These are phyloP conservation scores for Striga asiatica DNA, from an alignment of 257 asterid species.

Conservation along the genomic window DNA sequence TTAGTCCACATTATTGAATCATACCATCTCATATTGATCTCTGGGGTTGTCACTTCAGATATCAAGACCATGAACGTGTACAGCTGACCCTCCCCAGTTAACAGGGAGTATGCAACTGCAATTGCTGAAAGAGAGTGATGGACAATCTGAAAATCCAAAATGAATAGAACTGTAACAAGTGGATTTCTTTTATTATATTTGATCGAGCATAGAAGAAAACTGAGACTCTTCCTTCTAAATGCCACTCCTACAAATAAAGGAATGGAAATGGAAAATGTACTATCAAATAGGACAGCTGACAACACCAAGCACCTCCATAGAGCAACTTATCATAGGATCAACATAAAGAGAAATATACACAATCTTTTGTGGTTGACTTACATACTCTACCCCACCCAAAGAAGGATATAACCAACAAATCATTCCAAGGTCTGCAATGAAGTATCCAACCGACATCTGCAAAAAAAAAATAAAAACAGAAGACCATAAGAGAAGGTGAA, in stretches of 20 bases:
- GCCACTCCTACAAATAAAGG: background rate
- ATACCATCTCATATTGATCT: slow-evolving; percentile 88
- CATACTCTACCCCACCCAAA: slow-evolving; percentile 91
- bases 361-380: slow-evolving; percentile 35
- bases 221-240: background rate
- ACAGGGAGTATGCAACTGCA: slow-evolving; percentile 86
- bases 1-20: slow-evolving; percentile 10
- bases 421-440: slow-evolving; percentile 84
- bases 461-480: slow-evolving; percentile 16
- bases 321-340: background rate
- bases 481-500: slow-evolving; percentile 12
- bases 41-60: slow-evolving; percentile 93
- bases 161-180: slow-evolving; percentile 11
- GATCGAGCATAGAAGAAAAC: background rate
- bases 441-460: slow-evolving; percentile 90
- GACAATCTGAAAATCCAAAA: slow-evolving; percentile 57
- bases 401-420: slow-evolving; percentile 89
- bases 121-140: slow-evolving; percentile 88
- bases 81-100: slow-evolving; percentile 89
- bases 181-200: background rate
- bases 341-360: background rate
- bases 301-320: background rate
- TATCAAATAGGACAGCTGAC: background rate
- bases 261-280: background rate
- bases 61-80: slow-evolving; percentile 96